phyloP scores from a whole-genome alignment of 2,329 filamentous ascomycete species.

The Aspergillus latus region DNA sequence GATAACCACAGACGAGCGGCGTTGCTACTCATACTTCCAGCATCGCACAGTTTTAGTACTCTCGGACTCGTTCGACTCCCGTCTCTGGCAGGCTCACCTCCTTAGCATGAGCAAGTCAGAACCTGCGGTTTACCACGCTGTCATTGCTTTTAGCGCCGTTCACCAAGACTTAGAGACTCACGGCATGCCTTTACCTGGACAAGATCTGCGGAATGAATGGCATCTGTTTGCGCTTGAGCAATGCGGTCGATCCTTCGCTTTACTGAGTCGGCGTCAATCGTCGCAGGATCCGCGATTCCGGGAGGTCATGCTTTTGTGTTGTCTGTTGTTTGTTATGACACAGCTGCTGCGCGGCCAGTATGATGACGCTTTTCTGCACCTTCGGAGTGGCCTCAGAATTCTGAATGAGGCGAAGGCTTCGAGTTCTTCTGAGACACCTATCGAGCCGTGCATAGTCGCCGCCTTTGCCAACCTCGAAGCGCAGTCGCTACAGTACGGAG shows the following conservation, averaged over 20 bases:
- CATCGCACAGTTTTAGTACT: constrained; percentile 19
- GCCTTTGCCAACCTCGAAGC: no score
- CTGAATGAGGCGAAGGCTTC: background rate
- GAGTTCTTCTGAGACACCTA: no score
- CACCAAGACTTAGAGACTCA: constrained; percentile 1
- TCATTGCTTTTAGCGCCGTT: constrained; percentile 9
- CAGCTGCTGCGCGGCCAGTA: constrained; percentile 7
- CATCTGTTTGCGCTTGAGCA: constrained; percentile 15
- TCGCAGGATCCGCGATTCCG: constrained; percentile 10
- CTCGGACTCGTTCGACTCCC: constrained; percentile 16
- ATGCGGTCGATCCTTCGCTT: background rate
- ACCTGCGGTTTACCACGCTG: constrained; percentile 10
- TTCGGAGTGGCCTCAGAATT: constrained; percentile 5
- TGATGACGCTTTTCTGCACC: constrained; percentile 11
- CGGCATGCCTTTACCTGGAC: background rate
- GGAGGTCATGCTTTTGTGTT: constrained; percentile 11
- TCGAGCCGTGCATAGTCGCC: no score
- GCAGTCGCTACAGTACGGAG: no score
- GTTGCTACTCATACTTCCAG: constrained; percentile 24
- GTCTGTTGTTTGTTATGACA: constrained; percentile 10
- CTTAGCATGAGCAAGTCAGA: constrained; percentile 10
- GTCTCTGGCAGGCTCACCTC: constrained; percentile 11
- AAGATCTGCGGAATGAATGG: background rate
- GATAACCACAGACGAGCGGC: constrained; percentile 20
- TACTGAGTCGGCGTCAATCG: background rate